These are phyloP conservation scores for Phytophthora meadii DNA, from an alignment of 352 stramenopile species.

Conservation along the genomic window DNA sequence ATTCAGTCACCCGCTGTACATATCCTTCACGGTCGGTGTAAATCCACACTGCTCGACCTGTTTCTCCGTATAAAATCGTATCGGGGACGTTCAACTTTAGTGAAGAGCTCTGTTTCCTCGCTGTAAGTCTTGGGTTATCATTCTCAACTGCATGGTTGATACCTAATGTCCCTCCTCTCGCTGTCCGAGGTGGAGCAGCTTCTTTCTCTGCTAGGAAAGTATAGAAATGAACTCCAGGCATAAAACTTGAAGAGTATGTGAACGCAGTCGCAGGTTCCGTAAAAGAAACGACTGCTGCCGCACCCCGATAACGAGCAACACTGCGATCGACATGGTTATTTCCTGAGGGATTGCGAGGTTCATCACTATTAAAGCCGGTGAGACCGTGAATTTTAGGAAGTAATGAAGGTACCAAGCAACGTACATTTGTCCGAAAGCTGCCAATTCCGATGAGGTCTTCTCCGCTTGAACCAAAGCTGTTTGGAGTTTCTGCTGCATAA, in stretches of 20 bases:
- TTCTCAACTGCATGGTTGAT: conserved; percentile 1
- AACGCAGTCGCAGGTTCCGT: conserved; percentile 54
- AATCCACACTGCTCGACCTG: conserved; percentile 70
- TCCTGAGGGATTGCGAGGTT: conserved; percentile 5
- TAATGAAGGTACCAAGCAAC: neutral
- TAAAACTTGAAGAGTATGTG: conserved; percentile 67
- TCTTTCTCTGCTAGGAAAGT: conserved; percentile 76
- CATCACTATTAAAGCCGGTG: conserved; percentile 11
- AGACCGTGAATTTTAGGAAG: no score
- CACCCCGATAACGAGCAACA: conserved; percentile 56
- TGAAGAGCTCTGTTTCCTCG: conserved; percentile 18
- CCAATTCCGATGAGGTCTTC: conserved; percentile 41
- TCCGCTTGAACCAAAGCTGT: conserved; percentile 62
- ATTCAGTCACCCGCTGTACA: conserved; percentile 66
- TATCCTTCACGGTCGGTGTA: conserved; percentile 76
- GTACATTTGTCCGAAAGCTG: conserved; percentile 34
- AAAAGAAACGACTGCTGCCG: conserved; percentile 72
- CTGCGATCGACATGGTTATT: conserved; percentile 20
- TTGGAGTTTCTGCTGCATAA: conserved; percentile 74
- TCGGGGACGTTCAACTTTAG: conserved; percentile 79
- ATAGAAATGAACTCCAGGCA: conserved; percentile 84
- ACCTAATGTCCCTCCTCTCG: neutral
- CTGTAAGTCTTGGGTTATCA: conserved; percentile 9
- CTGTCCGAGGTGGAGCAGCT: conserved; percentile 6
- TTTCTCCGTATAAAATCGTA: conserved; percentile 84